Base-by-base conservation (phyloP, 176 grass and related monocot genomes). In the Triticum dicoccoides region DNA sequence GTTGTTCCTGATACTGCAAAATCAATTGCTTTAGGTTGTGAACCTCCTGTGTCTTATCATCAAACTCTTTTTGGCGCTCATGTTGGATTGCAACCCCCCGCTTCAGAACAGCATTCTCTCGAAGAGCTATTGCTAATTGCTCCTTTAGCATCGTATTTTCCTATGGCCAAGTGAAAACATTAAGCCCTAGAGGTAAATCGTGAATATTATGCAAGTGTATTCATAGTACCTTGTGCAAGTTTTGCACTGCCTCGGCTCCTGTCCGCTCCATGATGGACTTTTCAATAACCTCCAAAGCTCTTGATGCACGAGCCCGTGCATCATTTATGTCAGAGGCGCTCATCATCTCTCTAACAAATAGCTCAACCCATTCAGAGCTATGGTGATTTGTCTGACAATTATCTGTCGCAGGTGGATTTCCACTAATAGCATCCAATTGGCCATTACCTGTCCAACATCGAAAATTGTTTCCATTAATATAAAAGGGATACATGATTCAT, bases 261-360 rank as follows among this genome's bases (percentile, higher is more conserved):
- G 68, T 78, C 78, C 11, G 86, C 49, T 86, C 79, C 77, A 92
- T 54, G 35, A 95, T 86, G 56, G 83, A 93, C 59, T 90, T 95
- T 63, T 98, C 91, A 14, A 95, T 85, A 52, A 86, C 85, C 77
- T 93, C 93, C 81, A 98, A 78, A 37, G 89, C 87, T 85, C 87
- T 95, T 6, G 91, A 95, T 30, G 93, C 89, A 83, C 91, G 87
- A 69, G 67, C 77, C 38, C 86, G 77, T 45, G 91, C 89, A 92
- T 93, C 89, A 67, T 91, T 83, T 83, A 93, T 91, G 85, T 98
- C 73, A n/a, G 93, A 86, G 61, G 93, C 75, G 35, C 87, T 90
- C 83, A 85, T 89, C 89, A 95, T 91, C 82, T 98, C 95, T 86
- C 86, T 98, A 59, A 98, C 87, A 74, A 98, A 90, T 76, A 95